A percentile compares a stretch with the other conserved stretches of the same genome.
Evolutionary conservation across 2,329 filamentous ascomycete genomes (phyloP).

Genomic region (Colletotrichum karsti): DNA sequence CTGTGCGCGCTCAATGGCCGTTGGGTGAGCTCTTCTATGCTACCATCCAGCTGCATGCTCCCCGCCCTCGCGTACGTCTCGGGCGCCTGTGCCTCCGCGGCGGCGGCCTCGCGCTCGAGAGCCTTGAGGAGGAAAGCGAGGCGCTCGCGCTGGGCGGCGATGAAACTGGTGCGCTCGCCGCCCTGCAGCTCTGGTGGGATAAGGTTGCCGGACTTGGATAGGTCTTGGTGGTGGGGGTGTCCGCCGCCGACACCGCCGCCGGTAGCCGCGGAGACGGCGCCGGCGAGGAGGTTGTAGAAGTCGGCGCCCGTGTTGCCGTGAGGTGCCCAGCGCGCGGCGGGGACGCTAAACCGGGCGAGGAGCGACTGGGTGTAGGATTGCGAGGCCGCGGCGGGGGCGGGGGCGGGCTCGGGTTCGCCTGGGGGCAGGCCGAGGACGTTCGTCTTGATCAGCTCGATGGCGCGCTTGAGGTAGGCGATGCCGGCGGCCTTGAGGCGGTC

Average conservation of each 20-base stretch:
- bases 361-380: constrained; percentile 81
- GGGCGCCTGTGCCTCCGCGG: constrained; percentile 52
- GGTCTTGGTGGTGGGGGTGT: constrained; percentile 47
- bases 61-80: constrained; percentile 19
- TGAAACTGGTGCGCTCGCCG: constrained; percentile 76
- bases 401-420: constrained; percentile 45
- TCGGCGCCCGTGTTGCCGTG: constrained; percentile 63
- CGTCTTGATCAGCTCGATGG: constrained; percentile 76
- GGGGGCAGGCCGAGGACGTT: constrained; percentile 82
- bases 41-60: constrained; percentile 29
- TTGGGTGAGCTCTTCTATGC: constrained; percentile 37
- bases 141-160: constrained; percentile 80
- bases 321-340: constrained; percentile 68
- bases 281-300: constrained; percentile 80
- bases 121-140: constrained; percentile 79
- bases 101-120: constrained; percentile 80
- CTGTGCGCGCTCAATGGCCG: constrained; percentile 59
- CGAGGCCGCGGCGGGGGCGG: constrained; percentile 50
- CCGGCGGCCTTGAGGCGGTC: constrained; percentile 81
- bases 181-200: constrained; percentile 75
- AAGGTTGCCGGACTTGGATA: constrained; percentile 46
- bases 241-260: constrained; percentile 48
- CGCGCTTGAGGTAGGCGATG: constrained; percentile 76
- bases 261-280: constrained; percentile 73
- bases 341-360: constrained; percentile 87